Percentiles rank a stretch among this genome's conserved stretches.
Evolutionary conservation across 2,329 filamentous ascomycete species (phyloP).

Genomic region (Ceratocystiopsis sp.): DNA sequence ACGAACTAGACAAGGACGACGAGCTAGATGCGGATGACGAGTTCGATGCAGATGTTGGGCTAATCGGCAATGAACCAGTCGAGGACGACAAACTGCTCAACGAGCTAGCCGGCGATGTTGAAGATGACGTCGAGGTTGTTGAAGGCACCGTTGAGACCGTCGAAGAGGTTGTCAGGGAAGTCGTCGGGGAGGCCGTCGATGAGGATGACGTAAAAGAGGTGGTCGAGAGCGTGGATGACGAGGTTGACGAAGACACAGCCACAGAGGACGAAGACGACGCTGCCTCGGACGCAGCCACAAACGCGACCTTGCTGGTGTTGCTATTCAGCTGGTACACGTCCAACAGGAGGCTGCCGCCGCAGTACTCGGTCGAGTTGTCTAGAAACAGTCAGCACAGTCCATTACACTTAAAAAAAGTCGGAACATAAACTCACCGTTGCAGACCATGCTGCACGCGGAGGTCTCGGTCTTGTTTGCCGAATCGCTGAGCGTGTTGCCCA

Average conservation of each 20-base stretch:
- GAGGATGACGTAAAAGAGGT: background rate
- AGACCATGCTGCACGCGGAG: slow-evolving; percentile 15
- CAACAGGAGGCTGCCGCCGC: slow-evolving; percentile 7
- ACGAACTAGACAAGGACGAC: too few relatives aligned
- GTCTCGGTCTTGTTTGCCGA: slow-evolving; percentile 8
- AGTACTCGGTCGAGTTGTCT: slow-evolving; percentile 9
- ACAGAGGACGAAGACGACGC: background rate
- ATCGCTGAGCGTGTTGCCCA: slow-evolving; percentile 9
- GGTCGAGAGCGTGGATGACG: background rate
- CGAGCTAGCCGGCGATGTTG: too few relatives aligned
- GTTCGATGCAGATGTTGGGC: too few relatives aligned
- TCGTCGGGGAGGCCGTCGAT: background rate
- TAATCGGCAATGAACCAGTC: too few relatives aligned
- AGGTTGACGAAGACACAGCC: background rate
- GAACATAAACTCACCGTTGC: slow-evolving; percentile 8
- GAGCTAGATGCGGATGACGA: too few relatives aligned
- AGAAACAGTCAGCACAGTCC: background rate
- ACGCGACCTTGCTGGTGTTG: background rate
- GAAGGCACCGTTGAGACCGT: too few relatives aligned
- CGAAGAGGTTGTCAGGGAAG: background rate
- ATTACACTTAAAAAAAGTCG: too few relatives aligned
- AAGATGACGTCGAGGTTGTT: too few relatives aligned
- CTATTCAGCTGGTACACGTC: slow-evolving; percentile 8
- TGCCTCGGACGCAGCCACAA: background rate
- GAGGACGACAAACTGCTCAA: too few relatives aligned